Base-by-base conservation (phyloP, 768 basidiomycete species). In the Saitozyma podzolica region DNA sequence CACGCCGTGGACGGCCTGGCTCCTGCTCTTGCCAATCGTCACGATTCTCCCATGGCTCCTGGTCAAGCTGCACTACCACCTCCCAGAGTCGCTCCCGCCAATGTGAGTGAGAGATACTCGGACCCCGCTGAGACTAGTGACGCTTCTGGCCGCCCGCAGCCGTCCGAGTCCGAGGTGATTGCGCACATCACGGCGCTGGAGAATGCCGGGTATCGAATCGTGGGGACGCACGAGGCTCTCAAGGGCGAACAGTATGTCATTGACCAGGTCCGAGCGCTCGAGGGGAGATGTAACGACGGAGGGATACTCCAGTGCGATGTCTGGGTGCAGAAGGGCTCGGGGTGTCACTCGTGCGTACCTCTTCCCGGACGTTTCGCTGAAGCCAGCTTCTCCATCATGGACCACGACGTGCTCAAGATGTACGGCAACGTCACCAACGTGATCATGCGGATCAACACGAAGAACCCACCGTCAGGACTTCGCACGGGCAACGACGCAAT, bases 401-500 rank as follows among this genome's bases (percentile, higher is more conserved):
- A 82, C 70, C 84, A 88, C 61, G 74, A 75, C 19, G 81, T 95
- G 9, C 90, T 92, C 80, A 93, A 93, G 76, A 88, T 87, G 29
- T 96, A 95, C 64, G 86, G 87, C 47, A 84, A 90, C 70, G 84
- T 97, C n/a, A 86, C 87, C 37, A 98, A 97, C 78, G 87, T 96
- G 74, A 81, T 97, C 61, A 83, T 97, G 1, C 91, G 92, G 42
- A 83, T 98, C 29, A 92, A 92, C 16, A 59, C 76, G 6, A 56
- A 59, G 17, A 37, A 67, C 39, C 67, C 73, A 13, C 67, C 71
- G 0, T 65, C 39, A 89, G 69, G 89, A 87, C 5, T 29, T 29
- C 29, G 29, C 29, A 29, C 29, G 29, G 29, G 29, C 5, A 79
- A 85, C 86, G 58, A 95, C 61, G 90, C 92, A 0, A 83, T 95